A percentile compares a stretch with the other conserved stretches of the same genome.
These are phyloP conservation scores for Cutaneotrichosporon cutaneum DNA, from an alignment of 1,284 basidiomycete genomes.

Conservation along the genomic window DNA sequence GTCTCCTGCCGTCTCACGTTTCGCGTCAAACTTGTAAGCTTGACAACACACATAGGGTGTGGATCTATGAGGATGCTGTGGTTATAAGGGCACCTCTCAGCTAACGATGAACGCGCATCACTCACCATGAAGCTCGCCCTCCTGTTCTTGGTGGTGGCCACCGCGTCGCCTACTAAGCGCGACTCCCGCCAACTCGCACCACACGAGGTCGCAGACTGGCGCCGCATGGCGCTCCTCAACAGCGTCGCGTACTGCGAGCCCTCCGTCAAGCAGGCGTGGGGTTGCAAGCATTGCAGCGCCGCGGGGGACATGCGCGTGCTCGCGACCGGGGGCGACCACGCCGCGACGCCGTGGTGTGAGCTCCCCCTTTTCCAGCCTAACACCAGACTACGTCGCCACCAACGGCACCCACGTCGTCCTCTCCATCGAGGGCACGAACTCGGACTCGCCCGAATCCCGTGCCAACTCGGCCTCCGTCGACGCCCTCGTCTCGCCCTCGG, in stretches of 20 bases:
- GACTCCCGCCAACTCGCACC: neutral
- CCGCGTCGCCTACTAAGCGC: neutral
- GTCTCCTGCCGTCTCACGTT: too few species aligned
- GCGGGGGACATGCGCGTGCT: neutral
- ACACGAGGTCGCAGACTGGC: neutral
- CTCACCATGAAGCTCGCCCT: too few species aligned
- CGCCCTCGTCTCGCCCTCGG: conserved; percentile 6
- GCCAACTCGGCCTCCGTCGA: conserved; percentile 25
- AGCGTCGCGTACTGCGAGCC: conserved; percentile 4
- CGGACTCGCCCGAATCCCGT: conserved; percentile 2
- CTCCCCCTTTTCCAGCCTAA: neutral
- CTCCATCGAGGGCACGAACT: conserved; percentile 30
- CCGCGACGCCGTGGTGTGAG: conserved; percentile 11
- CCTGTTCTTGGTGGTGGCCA: too few species aligned
- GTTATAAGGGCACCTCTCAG: too few species aligned
- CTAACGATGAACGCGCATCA: too few species aligned
- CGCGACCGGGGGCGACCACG: conserved; percentile 7
- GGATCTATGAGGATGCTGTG: too few species aligned
- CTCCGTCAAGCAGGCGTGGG: neutral
- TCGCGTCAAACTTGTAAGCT: too few species aligned
- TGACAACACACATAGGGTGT: too few species aligned
- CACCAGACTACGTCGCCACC: conserved; percentile 15
- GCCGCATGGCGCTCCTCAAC: neutral
- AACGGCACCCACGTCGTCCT: conserved; percentile 18
- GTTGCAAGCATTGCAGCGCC: conserved; percentile 3